A percentile compares a stretch with the other conserved stretches of the same genome.
Conservation (phyloP, 495 filamentous ascomycete species). For the Penicillium arizonense region DNA sequence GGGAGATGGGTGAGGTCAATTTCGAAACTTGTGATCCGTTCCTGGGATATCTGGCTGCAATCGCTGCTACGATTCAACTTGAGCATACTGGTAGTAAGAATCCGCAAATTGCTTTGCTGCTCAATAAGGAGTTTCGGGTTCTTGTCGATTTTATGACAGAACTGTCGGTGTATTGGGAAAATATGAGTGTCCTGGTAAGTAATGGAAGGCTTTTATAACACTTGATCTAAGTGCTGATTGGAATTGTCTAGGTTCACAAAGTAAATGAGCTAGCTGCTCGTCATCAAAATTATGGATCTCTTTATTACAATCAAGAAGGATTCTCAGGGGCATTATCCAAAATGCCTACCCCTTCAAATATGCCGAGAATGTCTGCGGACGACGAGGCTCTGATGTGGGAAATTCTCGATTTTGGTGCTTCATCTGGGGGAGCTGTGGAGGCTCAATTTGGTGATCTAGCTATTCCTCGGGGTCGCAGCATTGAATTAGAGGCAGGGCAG, state of each 20-base stretch:
- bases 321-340: constrained; percentile 23
- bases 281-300: constrained; percentile 25
- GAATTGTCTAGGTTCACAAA: constrained; percentile 12
- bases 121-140: constrained; percentile 25
- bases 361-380: constrained; percentile 25
- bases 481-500: too few species aligned
- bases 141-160: constrained; percentile 25
- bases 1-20: constrained; percentile 24
- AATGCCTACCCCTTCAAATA: constrained; percentile 28
- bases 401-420: constrained; percentile 27
- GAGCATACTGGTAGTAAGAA: constrained; percentile 29
- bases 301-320: constrained; percentile 30
- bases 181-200: constrained; percentile 24
- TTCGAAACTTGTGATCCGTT: constrained; percentile 24
- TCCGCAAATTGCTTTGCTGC: constrained; percentile 21
- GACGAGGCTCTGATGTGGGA: constrained; percentile 32
- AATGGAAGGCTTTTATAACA: too few species aligned
- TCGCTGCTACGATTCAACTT: constrained; percentile 30
- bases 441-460: background rate
- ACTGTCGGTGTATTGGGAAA: constrained; percentile 22
- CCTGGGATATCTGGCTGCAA: constrained; percentile 27
- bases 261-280: constrained; percentile 24
- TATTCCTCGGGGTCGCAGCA: background rate
- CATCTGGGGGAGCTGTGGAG: background rate
- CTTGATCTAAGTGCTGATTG: background rate